phyloP scores from a whole-genome alignment of 2,329 filamentous ascomycete genomes.

The Fusarium paranaense region DNA sequence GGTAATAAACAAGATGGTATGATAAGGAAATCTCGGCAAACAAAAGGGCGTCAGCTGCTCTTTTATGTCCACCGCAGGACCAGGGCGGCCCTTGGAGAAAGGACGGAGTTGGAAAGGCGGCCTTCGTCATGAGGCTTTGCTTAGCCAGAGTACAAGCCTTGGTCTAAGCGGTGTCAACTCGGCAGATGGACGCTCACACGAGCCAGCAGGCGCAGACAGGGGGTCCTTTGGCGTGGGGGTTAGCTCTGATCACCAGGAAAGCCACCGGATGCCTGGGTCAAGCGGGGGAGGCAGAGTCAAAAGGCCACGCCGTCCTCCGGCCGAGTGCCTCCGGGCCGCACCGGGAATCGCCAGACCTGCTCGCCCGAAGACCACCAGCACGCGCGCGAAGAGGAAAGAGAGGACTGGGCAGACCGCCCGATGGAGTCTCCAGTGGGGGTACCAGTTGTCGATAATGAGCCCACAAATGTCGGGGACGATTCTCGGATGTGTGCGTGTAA shows the following conservation, averaged over 20 bases:
- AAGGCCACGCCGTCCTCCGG: slow-evolving; percentile 33
- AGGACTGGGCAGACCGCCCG: background rate
- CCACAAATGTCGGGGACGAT: background rate
- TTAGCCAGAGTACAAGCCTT: slow-evolving; percentile 10
- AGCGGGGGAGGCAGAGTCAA: slow-evolving; percentile 8
- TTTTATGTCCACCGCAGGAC: slow-evolving; percentile 38
- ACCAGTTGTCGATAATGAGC: background rate
- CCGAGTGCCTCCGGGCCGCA: slow-evolving; percentile 43
- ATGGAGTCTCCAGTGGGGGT: slow-evolving; percentile 20
- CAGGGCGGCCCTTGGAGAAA: background rate
- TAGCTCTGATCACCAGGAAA: slow-evolving; percentile 20
- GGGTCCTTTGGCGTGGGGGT: slow-evolving; percentile 36
- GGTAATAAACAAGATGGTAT: slow-evolving; percentile 9
- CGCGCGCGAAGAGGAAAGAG: slow-evolving; percentile 10
- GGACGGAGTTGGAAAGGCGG: slow-evolving; percentile 19
- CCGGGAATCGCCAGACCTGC: slow-evolving; percentile 17
- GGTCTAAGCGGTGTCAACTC: slow-evolving; percentile 27
- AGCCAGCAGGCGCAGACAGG: background rate
- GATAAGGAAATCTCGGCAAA: slow-evolving; percentile 5
- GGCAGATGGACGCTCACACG: slow-evolving; percentile 30
- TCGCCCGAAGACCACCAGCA: slow-evolving; percentile 1
- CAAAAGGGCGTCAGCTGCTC: slow-evolving; percentile 37
- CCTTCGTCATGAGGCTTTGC: slow-evolving; percentile 42
- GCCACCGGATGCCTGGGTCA: slow-evolving; percentile 26
- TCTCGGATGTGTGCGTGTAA: background rate